Evolutionary conservation across 2,329 filamentous ascomycete genomes (phyloP).

Genomic region (Beauveria pseudobassiana): DNA sequence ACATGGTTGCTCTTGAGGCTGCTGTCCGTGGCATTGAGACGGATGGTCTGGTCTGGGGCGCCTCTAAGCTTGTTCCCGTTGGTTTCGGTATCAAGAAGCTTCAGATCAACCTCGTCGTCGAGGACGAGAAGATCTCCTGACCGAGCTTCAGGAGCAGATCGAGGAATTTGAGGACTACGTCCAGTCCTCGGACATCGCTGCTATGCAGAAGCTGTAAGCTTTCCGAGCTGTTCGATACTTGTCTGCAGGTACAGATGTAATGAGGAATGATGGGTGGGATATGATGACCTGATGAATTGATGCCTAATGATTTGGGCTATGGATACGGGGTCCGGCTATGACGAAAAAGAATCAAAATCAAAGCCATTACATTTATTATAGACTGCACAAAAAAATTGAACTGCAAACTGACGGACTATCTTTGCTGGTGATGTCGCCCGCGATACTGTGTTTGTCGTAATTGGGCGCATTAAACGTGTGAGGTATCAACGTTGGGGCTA

Average conservation of each 20-base stretch:
- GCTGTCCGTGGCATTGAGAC: slow-evolving; percentile 77
- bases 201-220: slow-evolving; percentile 18
- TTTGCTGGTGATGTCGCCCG: background rate
- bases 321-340: slow-evolving; percentile 12
- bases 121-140: slow-evolving; percentile 93
- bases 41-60: slow-evolving; percentile 96
- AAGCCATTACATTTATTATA: slow-evolving; percentile 13
- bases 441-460: background rate
- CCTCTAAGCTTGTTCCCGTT: slow-evolving; percentile 78
- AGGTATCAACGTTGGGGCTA: no score
- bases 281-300: slow-evolving; percentile 19
- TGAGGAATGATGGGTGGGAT: slow-evolving; percentile 25
- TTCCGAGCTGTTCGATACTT: background rate
- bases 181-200: slow-evolving; percentile 42
- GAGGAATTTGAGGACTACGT: slow-evolving; percentile 83
- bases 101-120: slow-evolving; percentile 95
- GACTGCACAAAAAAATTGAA: slow-evolving; percentile 10
- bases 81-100: slow-evolving; percentile 99
- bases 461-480: no score
- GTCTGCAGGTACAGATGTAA: slow-evolving; percentile 19
- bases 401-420: background rate
- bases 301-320: slow-evolving; percentile 11
- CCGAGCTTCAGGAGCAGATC: slow-evolving; percentile 83
- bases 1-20: slow-evolving; percentile 75
- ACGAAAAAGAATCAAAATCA: slow-evolving; percentile 1